A percentile compares a stretch with the other conserved stretches of the same genome.
Conservation (phyloP, 495 filamentous ascomycete species). For the Aspergillus wentii region DNA sequence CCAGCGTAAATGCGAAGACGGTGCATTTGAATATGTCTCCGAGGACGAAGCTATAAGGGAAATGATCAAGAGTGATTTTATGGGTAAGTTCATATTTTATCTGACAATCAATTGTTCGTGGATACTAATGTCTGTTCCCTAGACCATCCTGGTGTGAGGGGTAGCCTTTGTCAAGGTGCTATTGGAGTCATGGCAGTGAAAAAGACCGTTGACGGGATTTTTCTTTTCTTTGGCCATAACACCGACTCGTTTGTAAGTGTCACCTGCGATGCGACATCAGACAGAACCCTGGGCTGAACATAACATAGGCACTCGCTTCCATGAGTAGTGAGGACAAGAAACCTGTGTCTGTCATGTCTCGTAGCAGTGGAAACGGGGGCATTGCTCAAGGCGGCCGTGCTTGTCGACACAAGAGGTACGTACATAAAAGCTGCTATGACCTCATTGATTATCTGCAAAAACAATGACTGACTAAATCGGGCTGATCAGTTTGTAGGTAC, state of each 20-base stretch:
- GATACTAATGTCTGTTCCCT: constrained; percentile 13
- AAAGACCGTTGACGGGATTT: constrained; percentile 63
- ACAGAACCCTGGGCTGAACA: constrained; percentile 8
- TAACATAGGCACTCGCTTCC: constrained; percentile 63
- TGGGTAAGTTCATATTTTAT: constrained; percentile 38
- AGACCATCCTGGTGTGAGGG: constrained; percentile 69
- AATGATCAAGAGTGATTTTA: constrained; percentile 77
- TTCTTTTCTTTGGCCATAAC: constrained; percentile 85
- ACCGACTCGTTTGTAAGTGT: constrained; percentile 75
- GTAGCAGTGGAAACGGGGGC: constrained; percentile 37
- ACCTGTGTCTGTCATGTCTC: constrained; percentile 80
- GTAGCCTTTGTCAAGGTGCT: constrained; percentile 66
- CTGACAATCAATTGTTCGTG: neutral
- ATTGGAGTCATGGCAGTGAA: constrained; percentile 84
- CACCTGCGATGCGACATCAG: neutral
- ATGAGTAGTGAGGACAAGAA: constrained; percentile 71
- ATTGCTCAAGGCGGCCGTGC: constrained; percentile 39
- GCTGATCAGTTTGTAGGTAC: constrained; percentile 5
- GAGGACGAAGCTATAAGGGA: constrained; percentile 68
- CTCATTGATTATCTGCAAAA: neutral
- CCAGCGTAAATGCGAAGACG: constrained; percentile 52
- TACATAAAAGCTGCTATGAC: neutral
- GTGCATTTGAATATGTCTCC: constrained; percentile 54
- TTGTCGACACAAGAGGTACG: constrained; percentile 19
- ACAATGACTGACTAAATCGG: neutral